Evolutionary conservation across 768 basidiomycete species (phyloP), one percentile per base, ranked within the genome.

Genomic region (Lentinula detonsa): DNA sequence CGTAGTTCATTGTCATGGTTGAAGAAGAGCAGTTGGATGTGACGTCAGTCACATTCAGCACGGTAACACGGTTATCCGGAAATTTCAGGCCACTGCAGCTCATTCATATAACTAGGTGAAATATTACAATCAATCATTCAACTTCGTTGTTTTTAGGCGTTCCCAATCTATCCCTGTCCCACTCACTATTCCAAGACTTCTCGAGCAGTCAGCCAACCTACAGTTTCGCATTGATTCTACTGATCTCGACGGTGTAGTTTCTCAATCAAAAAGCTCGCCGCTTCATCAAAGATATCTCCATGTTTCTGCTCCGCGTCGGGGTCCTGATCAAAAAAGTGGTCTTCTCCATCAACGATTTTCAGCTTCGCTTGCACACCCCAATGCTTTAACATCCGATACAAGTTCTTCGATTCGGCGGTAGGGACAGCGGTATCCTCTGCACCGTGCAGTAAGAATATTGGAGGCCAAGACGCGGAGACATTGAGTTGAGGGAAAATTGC

Each of bases 371-470:
- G 9, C 10, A 79, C 78, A 4, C 73, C 73, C 15, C 66, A 68
- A 4, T 65, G 60, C 40, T 63, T 63, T 33, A 82, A 66, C 39
- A 73, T 61, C 0, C 60, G 52, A 6, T 67, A 63, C 45, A 84
- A 57, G 42, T 70, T 66, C 34, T 67, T 67, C 5, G 83, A 82
- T 61, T 84, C 81, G 3, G 63, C 39, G 0, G 75, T 55, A 5
- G 65, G 75, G 7, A 85, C 81, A 0, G 79, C 79, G 0, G 79
- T 74, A 65, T 85, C 84, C 1, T 64, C 66, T 1, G 74, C 71
- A 34, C 83, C 83, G 56, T 85, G 84, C 15, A 82, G 61, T 28
- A 84, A 66, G 59, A 81, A 68, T 18, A 75, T 77, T 9, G 75
- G 75, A 0, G 84, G 84, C 75, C 82, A 82, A 13, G 67, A 62